Conservation (phyloP, 441 rosid genomes). For the Raphanus hybrid region DNA sequence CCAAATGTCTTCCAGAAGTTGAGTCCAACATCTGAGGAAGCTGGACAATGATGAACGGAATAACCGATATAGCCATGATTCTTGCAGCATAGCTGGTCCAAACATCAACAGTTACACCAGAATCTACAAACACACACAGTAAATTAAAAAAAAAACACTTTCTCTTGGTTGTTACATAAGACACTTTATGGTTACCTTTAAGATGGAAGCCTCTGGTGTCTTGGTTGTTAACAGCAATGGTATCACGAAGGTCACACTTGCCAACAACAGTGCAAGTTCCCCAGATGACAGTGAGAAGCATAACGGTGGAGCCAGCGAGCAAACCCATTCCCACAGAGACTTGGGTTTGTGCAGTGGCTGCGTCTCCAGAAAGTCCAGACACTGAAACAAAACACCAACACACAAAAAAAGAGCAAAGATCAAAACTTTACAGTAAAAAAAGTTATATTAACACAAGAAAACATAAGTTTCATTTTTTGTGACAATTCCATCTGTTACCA, state of each 20-base stretch:
- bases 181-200: slow-evolving; percentile 52
- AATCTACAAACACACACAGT: slow-evolving; percentile 49
- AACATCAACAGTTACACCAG: slow-evolving; percentile 88
- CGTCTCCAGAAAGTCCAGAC: slow-evolving; percentile 88
- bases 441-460: background rate
- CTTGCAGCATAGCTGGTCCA: slow-evolving; percentile 94
- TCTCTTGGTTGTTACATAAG: background rate
- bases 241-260: slow-evolving; percentile 68
- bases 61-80: slow-evolving; percentile 81
- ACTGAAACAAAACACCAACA: slow-evolving; percentile 47
- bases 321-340: slow-evolving; percentile 98
- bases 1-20: slow-evolving; percentile 74
- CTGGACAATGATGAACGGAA: slow-evolving; percentile 93
- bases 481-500: slow-evolving; percentile 2
- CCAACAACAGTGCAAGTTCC: slow-evolving; percentile 89
- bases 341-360: slow-evolving; percentile 78
- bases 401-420: background rate
- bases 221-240: slow-evolving; percentile 54
- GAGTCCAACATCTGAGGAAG: slow-evolving; percentile 72
- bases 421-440: background rate
- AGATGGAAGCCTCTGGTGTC: slow-evolving; percentile 62
- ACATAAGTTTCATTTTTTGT: background rate
- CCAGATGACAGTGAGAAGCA: slow-evolving; percentile 91
- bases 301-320: slow-evolving; percentile 93
- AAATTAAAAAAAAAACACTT: background rate